Evolutionary conservation across 164 flowering plant species (phyloP), one percentile per base, ranked within the genome.

Genomic region (Vitis labrusca): DNA sequence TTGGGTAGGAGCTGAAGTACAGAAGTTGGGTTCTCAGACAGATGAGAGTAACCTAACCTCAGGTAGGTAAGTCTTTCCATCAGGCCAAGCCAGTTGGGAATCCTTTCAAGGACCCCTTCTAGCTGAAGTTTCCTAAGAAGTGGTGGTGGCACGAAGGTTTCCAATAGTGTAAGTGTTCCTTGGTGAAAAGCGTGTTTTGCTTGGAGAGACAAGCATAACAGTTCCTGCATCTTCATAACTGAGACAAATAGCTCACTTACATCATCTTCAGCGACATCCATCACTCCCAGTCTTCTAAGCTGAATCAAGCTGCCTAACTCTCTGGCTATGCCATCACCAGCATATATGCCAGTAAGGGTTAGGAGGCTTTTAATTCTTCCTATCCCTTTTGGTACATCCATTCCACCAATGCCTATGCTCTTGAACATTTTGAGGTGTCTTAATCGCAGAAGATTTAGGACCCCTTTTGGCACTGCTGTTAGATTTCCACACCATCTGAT

Each of bases 371-470:
- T 56, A 5, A 65, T 44, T 16, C 68, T 69, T 37, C 63, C 75
- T 23, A 75, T 71, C 50, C 75, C 79, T 62, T 14, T 27, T 15
- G 75, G 77, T 52, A 70, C 52, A 57, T 61, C 59, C 66, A 79
- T 32, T 3, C 79, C 77, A 15, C 63, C 14, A 9, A 73, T 68
- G 59, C 56, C 61, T 5, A 30, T 9, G 47, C 63, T 73, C 63
- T 73, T 73, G 67, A 44, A 66, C 82, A 76, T 73, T 71, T 79
- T 79, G 27, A 76, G 72, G 64, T 79, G 77, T 73, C 73, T 76
- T 32, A 76, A 27, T n/a, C 61, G 15, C 58, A 50, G 57, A 59
- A 70, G 70, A 32, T 73, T 73, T 10, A 70, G 52, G 44, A 79
- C 17, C 56, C 49, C 66, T 16, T 51, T 49, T 10, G 82, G 50